Evolutionary conservation across 2,329 filamentous ascomycete genomes (phyloP).

Genomic region (Pestalotiopsis sp.): DNA sequence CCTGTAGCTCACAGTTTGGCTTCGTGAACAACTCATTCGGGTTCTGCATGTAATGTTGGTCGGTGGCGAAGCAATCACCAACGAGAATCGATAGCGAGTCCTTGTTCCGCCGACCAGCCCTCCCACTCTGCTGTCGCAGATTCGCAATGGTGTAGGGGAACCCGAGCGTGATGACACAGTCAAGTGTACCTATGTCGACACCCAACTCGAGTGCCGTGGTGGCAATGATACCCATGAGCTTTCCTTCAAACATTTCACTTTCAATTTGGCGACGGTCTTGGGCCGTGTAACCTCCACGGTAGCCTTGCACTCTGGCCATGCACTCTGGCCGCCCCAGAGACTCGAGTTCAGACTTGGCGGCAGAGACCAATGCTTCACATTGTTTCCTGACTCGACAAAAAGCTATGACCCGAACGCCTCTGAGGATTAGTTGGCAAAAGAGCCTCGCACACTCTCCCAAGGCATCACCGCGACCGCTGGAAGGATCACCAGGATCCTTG

Average conservation of each 20-base stretch:
- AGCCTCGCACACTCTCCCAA: constrained; percentile 85
- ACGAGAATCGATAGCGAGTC: constrained; percentile 90
- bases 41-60: constrained; percentile 97
- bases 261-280: constrained; percentile 89
- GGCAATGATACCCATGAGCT: constrained; percentile 88
- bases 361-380: constrained; percentile 81
- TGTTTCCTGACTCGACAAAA: constrained; percentile 89
- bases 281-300: constrained; percentile 91
- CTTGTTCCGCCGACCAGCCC: constrained; percentile 88
- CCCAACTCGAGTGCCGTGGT: constrained; percentile 92
- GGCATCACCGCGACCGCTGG: constrained; percentile 82
- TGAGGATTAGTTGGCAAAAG: constrained; percentile 86
- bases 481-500: constrained; percentile 84
- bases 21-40: constrained; percentile 92
- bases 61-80: constrained; percentile 85
- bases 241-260: constrained; percentile 95
- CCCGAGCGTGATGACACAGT: constrained; percentile 90
- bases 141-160: constrained; percentile 97
- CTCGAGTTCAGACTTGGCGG: constrained; percentile 78
- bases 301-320: constrained; percentile 85
- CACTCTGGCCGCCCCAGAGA: constrained; percentile 75
- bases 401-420: constrained; percentile 88
- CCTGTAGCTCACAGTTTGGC: constrained; percentile 85
- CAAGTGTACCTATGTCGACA: constrained; percentile 91
- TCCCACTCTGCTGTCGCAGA: constrained; percentile 89